Base-by-base conservation (phyloP, 2,329 filamentous ascomycete genomes). In the Penicillium verrucosum region DNA sequence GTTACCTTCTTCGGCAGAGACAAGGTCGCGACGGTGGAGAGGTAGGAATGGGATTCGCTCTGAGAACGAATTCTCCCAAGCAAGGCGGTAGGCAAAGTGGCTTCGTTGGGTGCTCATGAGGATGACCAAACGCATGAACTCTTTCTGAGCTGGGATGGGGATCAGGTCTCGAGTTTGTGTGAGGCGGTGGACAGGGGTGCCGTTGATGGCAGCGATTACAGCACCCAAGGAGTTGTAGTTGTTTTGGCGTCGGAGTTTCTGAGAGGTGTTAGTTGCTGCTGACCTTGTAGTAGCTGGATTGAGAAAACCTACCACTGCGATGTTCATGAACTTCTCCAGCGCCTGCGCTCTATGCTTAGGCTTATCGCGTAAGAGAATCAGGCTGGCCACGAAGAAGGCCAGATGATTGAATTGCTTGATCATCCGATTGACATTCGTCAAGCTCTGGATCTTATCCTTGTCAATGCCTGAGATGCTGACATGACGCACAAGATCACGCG, bases 141-240 rank as follows among this genome's bases (percentile, higher is more conserved):
- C 87, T 73, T 92, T 96, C 65, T 89, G 87, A 0, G 87, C 82
- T 1, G 87, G 82, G 7, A 82, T 75, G 2, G 89, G 82, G 4
- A 97, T 85, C 16, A 97, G 76, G 14, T 89, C 85, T 58, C 89
- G 82, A 0, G 94, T 97, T 65, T 92, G 89, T 0, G 83, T 79
- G 1, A 99, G 83, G 18, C 94, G 88, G 69, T 94, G 89, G 29
- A 99, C 88, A 0, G 92, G 86, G 2, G 89, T 90, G 57, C 90
- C 89, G 70, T 95, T 96, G 68, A 99, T 89, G 9, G 93, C 94
- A 7, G 94, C 93, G 56, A 99, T 84, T 36, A 99, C 86, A 8
- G 94, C 93, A n/a, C 92, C 93, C 1, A 99, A 80, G 0, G 92
- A 89, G 71, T 97, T 97, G 80, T 97, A 99, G 74, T 99, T 97